Evolutionary conservation across 148 eudicot genomes (phyloP).

Genomic region (Amaranthus hypochondriacus): DNA sequence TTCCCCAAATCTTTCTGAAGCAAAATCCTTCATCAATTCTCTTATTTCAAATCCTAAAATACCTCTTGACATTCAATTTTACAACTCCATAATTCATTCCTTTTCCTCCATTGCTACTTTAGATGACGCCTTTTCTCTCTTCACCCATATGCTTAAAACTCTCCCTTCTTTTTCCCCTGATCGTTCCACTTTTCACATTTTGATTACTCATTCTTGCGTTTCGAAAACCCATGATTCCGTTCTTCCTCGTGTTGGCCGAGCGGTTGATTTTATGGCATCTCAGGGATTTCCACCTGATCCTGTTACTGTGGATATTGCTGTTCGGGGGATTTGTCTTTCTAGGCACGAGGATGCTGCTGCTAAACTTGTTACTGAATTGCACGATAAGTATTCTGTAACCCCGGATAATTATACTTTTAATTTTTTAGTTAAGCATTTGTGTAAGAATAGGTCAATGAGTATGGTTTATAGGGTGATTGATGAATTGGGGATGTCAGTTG

Average conservation of each 20-base stretch:
- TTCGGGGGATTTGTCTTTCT: constrained; percentile 48
- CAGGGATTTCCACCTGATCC: constrained; percentile 53
- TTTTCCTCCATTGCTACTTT: constrained; percentile 41
- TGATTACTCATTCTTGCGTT: constrained; percentile 43
- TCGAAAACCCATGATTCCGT: constrained; percentile 12
- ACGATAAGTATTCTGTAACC: constrained; percentile 30
- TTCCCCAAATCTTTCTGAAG: constrained; percentile 46
- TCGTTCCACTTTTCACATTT: constrained; percentile 52
- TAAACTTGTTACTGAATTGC: constrained; percentile 50
- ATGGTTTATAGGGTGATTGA: constrained; percentile 48
- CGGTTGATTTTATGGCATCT: constrained; percentile 45
- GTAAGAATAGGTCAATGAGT: constrained; percentile 41
- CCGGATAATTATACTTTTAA: constrained; percentile 66
- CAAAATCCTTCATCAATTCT: constrained; percentile 45
- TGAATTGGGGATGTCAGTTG: constrained; percentile 41
- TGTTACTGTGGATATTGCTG: constrained; percentile 50
- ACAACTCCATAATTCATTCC: constrained; percentile 53
- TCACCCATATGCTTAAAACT: constrained; percentile 48
- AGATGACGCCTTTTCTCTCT: constrained; percentile 45
- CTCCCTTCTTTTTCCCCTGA: constrained; percentile 58
- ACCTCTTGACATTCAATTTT: constrained; percentile 32
- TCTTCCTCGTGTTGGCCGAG: constrained; percentile 28
- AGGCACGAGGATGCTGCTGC: constrained; percentile 48
- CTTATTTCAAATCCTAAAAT: constrained; percentile 28
- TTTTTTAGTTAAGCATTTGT: constrained; percentile 50